Conservation (phyloP, 345 rosid species). For the Brassica nigra region DNA sequence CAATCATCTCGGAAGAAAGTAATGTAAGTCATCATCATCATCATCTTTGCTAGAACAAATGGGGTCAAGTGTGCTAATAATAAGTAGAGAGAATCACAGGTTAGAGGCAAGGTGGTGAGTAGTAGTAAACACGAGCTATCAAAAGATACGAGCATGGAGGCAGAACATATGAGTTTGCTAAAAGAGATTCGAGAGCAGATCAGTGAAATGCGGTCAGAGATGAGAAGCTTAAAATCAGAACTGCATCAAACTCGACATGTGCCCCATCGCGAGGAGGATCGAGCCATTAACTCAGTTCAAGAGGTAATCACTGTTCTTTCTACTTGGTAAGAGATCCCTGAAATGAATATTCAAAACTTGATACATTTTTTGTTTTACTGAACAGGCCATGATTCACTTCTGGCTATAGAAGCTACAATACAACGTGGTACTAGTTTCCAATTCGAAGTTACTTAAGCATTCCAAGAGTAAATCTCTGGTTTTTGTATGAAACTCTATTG, state of each 20-base stretch:
- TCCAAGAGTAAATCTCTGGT: not conserved
- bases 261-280: constrained; percentile 50
- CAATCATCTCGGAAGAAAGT: constrained; percentile 41
- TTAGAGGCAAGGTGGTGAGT: constrained; percentile 45
- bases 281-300: constrained; percentile 29
- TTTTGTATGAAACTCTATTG: constrained; percentile 21
- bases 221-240: constrained; percentile 50
- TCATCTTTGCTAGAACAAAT: not conserved
- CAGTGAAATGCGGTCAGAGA: constrained; percentile 58
- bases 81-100: constrained; percentile 28
- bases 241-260: constrained; percentile 39
- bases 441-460: constrained; percentile 16
- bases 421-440: constrained; percentile 1
- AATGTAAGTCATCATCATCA: constrained; percentile 24
- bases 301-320: constrained; percentile 27
- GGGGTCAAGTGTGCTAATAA: constrained; percentile 18
- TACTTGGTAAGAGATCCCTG: not conserved
- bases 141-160: constrained; percentile 38
- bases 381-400: constrained; percentile 82
- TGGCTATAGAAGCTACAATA: constrained; percentile 56
- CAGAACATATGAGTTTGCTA: constrained; percentile 55
- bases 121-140: constrained; percentile 32
- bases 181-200: constrained; percentile 69
- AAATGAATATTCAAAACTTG: not conserved
- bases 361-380: constrained; percentile 25